Evolutionary conservation across 2,329 filamentous ascomycete species (phyloP).

Genomic region (Microcyclosporella mali): DNA sequence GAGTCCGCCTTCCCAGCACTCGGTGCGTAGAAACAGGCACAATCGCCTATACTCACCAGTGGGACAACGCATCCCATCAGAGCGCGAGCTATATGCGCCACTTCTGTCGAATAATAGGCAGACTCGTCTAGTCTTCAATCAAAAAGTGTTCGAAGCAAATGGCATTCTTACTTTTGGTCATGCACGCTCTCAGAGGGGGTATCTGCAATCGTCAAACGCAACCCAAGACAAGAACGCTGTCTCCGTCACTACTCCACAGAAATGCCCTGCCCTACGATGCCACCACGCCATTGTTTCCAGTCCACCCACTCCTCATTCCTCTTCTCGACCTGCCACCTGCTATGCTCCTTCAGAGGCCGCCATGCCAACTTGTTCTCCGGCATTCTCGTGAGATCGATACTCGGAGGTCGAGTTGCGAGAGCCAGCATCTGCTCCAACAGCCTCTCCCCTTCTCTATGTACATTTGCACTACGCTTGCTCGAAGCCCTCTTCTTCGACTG

Average conservation of each 20-base stretch:
- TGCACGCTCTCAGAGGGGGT: too few species aligned
- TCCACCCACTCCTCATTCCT: slow-evolving; percentile 60
- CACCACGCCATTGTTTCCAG: slow-evolving; percentile 21
- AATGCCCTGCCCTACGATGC: slow-evolving; percentile 1
- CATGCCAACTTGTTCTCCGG: slow-evolving; percentile 59
- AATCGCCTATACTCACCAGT: neutral
- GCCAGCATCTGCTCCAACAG: slow-evolving; percentile 59
- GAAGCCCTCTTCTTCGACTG: slow-evolving; percentile 32
- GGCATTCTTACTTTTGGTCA: too few species aligned
- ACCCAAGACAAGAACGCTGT: too few species aligned
- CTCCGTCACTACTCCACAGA: neutral
- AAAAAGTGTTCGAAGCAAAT: too few species aligned
- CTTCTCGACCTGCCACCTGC: slow-evolving; percentile 60
- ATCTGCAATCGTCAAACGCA: too few species aligned
- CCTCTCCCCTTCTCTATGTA: slow-evolving; percentile 58
- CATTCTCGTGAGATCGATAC: slow-evolving; percentile 55
- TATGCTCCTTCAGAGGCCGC: slow-evolving; percentile 58
- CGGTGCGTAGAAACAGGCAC: slow-evolving; percentile 14
- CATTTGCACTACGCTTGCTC: slow-evolving; percentile 34
- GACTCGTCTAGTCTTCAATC: slow-evolving; percentile 1
- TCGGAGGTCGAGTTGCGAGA: slow-evolving; percentile 50
- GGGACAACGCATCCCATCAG: neutral
- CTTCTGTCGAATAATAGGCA: neutral
- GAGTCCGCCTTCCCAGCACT: slow-evolving; percentile 32
- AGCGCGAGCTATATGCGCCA: slow-evolving; percentile 2